These are phyloP conservation scores for Fusarium mangiferae DNA, from an alignment of 2,329 filamentous ascomycete species.

Conservation along the genomic window DNA sequence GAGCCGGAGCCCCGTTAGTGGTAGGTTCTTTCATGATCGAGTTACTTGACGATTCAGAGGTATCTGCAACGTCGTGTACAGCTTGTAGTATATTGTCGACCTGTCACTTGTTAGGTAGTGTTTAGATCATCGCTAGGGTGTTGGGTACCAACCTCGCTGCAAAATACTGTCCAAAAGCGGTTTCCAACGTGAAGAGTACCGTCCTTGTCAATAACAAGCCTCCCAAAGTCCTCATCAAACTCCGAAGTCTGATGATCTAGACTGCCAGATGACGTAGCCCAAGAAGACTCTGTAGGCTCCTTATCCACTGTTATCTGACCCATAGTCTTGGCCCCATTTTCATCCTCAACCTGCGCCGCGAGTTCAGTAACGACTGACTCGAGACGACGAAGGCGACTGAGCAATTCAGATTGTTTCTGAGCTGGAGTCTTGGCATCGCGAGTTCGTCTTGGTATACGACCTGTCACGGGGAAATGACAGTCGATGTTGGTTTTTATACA, in stretches of 20 bases:
- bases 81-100: conserved; percentile 47
- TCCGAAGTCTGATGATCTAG: conserved; percentile 22
- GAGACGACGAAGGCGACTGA: conserved; percentile 44
- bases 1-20: background rate
- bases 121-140: accelerated
- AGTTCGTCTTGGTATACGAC: conserved; percentile 44
- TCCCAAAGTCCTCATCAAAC: conserved; percentile 46
- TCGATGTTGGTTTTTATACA: conserved; percentile 43
- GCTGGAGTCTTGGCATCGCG: conserved; percentile 38
- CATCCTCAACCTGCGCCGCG: conserved; percentile 46
- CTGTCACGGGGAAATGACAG: conserved; percentile 47
- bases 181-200: conserved; percentile 45
- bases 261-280: background rate
- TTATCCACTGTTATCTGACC: conserved; percentile 20
- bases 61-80: conserved; percentile 42
- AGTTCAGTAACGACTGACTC: conserved; percentile 48
- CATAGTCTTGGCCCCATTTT: conserved; percentile 14
- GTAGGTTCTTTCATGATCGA: background rate
- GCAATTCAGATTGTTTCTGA: conserved; percentile 46
- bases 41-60: conserved; percentile 1
- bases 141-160: conserved; percentile 37
- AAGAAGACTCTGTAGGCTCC: conserved; percentile 4
- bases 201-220: conserved; percentile 41
- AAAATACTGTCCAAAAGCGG: conserved; percentile 48
- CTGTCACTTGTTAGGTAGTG: conserved; percentile 23